Evolutionary conservation across 1,139 yeast species (phyloP).

Genomic region (Protomyces macrosporus): DNA sequence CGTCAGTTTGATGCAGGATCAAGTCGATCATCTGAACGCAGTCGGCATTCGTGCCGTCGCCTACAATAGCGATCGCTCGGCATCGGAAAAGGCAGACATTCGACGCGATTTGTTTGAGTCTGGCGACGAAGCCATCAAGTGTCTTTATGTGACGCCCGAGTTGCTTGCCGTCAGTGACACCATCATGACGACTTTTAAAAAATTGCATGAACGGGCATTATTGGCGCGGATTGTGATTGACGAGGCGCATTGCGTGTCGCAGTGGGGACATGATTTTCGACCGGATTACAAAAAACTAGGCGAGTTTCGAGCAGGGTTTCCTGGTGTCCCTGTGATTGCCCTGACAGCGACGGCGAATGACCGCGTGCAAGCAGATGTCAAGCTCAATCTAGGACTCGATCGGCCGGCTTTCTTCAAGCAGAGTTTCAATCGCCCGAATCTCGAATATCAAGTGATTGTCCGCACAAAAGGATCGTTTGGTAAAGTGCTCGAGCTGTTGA

Average conservation of each 20-base stretch:
- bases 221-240: constrained; percentile 89
- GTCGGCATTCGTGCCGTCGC: constrained; percentile 75
- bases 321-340: constrained; percentile 87
- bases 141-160: constrained; percentile 90
- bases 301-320: constrained; percentile 64
- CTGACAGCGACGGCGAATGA: constrained; percentile 96
- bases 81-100: constrained; percentile 60
- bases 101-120: constrained; percentile 53
- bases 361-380: constrained; percentile 79
- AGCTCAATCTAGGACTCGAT: constrained; percentile 60
- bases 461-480: constrained; percentile 50
- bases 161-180: constrained; percentile 76
- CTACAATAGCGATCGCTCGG: constrained; percentile 70
- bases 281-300: constrained; percentile 88
- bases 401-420: constrained; percentile 53
- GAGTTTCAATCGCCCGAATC: constrained; percentile 84
- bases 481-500: constrained; percentile 58
- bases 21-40: constrained; percentile 69
- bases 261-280: constrained; percentile 99
- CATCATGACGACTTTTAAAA: constrained; percentile 59
- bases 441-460: constrained; percentile 68
- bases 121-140: constrained; percentile 54
- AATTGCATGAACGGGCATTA: constrained; percentile 50
- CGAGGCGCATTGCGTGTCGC: constrained; percentile 97
- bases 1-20: constrained; percentile 96